phyloP scores from a whole-genome alignment of 176 grass and related monocot genomes.

The Musa itinerans region DNA sequence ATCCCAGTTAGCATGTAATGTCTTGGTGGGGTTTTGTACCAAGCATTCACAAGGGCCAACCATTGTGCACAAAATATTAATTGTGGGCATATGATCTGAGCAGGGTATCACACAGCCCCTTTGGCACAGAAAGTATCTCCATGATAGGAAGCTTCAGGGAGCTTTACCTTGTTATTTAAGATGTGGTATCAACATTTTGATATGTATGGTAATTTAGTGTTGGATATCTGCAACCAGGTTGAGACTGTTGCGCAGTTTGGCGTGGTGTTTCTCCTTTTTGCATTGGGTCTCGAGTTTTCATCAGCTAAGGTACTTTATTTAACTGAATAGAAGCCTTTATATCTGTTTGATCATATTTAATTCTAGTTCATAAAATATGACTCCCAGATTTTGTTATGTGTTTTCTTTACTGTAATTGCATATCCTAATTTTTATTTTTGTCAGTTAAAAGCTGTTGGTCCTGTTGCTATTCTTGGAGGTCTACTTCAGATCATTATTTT shows the following conservation, averaged over 20 bases:
- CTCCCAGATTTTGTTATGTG: neutral
- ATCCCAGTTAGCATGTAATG: neutral
- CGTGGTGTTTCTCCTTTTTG: constrained; percentile 99
- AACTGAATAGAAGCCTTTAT: neutral
- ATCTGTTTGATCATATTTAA: too few relatives aligned
- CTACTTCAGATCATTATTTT: constrained; percentile 95
- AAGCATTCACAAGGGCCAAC: neutral
- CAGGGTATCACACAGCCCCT: neutral
- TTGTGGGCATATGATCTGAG: neutral
- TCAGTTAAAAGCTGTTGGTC: constrained; percentile 83
- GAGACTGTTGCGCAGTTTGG: constrained; percentile 99
- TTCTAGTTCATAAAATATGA: too few relatives aligned
- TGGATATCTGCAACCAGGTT: constrained; percentile 45
- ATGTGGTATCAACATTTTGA: neutral
- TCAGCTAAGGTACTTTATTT: constrained; percentile 61
- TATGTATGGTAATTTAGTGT: neutral
- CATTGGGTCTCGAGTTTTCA: constrained; percentile 96
- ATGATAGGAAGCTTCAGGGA: neutral
- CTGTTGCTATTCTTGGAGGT: constrained; percentile 87
- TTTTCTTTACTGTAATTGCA: constrained; percentile 11
- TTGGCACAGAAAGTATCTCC: neutral
- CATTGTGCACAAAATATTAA: too few relatives aligned
- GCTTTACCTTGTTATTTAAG: neutral
- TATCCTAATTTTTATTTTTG: constrained; percentile 21
- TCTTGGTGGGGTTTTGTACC: neutral